Evolutionary conservation across 2,329 filamentous ascomycete species (phyloP), one percentile per base, ranked within the genome.

Genomic region (Penicillium sp.): DNA sequence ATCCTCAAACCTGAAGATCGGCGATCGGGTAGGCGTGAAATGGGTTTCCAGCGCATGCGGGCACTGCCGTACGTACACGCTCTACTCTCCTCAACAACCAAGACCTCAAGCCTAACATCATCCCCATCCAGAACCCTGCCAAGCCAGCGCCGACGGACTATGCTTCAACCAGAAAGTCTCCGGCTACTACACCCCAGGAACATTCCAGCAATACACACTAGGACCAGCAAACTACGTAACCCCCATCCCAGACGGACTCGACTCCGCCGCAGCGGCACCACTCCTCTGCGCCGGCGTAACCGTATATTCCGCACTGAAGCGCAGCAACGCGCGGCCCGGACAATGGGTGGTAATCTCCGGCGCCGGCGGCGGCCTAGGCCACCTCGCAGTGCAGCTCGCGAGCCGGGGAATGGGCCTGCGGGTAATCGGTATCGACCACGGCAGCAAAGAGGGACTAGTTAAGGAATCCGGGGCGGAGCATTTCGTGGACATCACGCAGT

Each of bases 161-260:
- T 87, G 84, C 71, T 75, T 79, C 62, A 81, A 83, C 42, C 77
- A 80, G 58, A 84, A 83, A 67, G 71, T 89, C 49, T 86, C 82
- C 0, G 87, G 87, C 6, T 89, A 89, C 74, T 88, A 85, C 70
- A 85, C 82, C 0, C 87, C 87, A 0, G 87, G 87, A 38, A 90
- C 87, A n/a, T 90, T 89, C 70, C 87, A 89, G 69, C 86, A 89
- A 74, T 90, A 89, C 67, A 82, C 82, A 19, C 69, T 88, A 17
- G 82, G 81, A 0, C 84, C 85, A 10, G 86, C 86, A 3, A 82
- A 83, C 73, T 89, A 90, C 70, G 87, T 89, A 2, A 89, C 87
- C 0, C 86, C 86, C 2, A 89, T 90, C 63, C 87, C 87, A 2
- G 86, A 87, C 5, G 74, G 71, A 4, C 73, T 90, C 19, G 72